Evolutionary conservation across 352 stramenopile genomes (phyloP).

Genomic region (Globisporangium splendens): DNA sequence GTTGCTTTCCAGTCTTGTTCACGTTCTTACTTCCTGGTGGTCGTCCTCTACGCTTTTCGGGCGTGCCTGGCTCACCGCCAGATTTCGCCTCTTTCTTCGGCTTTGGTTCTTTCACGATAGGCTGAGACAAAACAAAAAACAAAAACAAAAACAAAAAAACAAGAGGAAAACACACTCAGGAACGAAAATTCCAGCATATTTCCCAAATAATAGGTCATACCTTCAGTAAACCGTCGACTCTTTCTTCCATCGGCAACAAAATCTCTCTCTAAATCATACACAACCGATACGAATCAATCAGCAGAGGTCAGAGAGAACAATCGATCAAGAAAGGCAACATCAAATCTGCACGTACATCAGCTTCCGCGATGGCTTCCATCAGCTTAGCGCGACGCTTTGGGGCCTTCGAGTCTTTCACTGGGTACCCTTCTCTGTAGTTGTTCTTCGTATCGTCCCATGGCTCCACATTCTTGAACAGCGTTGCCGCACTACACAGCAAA

Average conservation of each 20-base stretch:
- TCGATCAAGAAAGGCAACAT: not conserved
- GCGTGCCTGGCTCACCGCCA: constrained; percentile 14
- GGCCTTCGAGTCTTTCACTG: constrained; percentile 67
- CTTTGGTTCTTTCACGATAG: constrained; percentile 14
- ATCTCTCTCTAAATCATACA: constrained; percentile 49
- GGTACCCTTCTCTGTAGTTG: constrained; percentile 57
- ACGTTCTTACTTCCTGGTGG: constrained; percentile 38
- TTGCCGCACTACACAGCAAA: constrained; percentile 30
- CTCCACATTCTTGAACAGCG: constrained; percentile 66
- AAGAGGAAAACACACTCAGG: not conserved
- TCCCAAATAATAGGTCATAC: not conserved
- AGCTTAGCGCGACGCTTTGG: constrained; percentile 63
- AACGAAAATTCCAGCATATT: too few relatives aligned
- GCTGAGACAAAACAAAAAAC: not conserved
- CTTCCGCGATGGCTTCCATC: constrained; percentile 65
- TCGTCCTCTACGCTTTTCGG: constrained; percentile 46
- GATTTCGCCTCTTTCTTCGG: constrained; percentile 17
- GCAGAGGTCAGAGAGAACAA: not conserved
- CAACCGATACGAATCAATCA: constrained; percentile 5
- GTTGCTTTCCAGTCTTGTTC: constrained; percentile 20
- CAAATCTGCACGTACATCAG: constrained; percentile 40
- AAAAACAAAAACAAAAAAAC: not conserved
- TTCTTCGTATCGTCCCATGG: constrained; percentile 70
- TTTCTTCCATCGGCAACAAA: constrained; percentile 45
- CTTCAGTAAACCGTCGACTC: constrained; percentile 57